Conservation (phyloP, 2,329 filamentous ascomycete species). For the Pyricularia pennisetigena region DNA sequence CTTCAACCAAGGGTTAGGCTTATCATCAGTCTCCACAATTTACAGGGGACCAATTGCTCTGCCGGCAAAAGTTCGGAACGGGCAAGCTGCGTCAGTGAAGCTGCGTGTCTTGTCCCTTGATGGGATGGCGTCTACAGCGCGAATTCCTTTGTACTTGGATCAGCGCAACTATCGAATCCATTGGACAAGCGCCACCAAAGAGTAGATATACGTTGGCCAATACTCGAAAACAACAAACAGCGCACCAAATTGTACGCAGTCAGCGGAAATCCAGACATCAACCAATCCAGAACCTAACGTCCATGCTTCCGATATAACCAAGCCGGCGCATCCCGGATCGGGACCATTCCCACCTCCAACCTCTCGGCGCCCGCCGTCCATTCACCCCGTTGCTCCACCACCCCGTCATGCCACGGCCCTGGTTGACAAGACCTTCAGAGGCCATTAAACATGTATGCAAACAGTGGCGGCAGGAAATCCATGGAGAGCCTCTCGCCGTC, state of each 20-base stretch:
- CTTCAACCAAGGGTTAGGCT: background rate
- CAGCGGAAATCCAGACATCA: background rate
- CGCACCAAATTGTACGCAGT: background rate
- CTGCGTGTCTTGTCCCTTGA: slow-evolving; percentile 1
- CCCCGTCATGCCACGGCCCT: slow-evolving; percentile 3
- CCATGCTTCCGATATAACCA: background rate
- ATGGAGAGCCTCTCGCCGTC: slow-evolving; percentile 53
- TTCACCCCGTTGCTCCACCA: background rate
- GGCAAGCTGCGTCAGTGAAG: background rate
- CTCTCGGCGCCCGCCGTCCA: background rate
- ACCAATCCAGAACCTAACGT: background rate
- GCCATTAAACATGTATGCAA: slow-evolving; percentile 44
- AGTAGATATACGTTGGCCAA: background rate
- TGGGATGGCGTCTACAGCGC: slow-evolving; percentile 3
- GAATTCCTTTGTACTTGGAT: background rate
- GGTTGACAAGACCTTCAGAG: background rate
- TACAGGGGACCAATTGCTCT: background rate
- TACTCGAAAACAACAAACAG: background rate
- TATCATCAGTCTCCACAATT: background rate
- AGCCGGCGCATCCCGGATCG: slow-evolving; percentile 1
- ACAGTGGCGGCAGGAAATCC: slow-evolving; percentile 50
- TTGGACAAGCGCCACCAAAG: background rate
- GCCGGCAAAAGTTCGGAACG: slow-evolving; percentile 4
- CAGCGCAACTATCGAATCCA: background rate
- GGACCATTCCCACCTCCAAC: background rate